These are phyloP conservation scores for Silene uniflora DNA, from an alignment of 148 eudicot genomes.

Conservation along the genomic window DNA sequence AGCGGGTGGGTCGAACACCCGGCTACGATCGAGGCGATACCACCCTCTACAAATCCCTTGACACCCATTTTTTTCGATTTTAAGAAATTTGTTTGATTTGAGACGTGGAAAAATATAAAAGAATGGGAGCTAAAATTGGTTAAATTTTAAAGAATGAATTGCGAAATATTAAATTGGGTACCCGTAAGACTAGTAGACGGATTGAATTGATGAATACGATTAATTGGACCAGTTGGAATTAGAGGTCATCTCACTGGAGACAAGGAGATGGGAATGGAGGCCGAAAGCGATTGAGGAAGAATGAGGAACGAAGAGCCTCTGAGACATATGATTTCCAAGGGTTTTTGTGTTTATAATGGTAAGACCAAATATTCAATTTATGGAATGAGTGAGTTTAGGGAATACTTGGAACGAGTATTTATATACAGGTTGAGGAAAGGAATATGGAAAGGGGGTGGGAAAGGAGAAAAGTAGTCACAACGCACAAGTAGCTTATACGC, in stretches of 20 bases:
- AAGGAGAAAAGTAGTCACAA: background rate
- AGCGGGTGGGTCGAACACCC: slow-evolving; percentile 67
- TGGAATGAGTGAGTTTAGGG: background rate
- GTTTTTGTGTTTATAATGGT: background rate
- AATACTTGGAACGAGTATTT: background rate
- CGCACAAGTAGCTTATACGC: slow-evolving; percentile 12
- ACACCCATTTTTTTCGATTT: slow-evolving; percentile 38
- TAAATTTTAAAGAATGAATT: no score
- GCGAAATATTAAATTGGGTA: no score
- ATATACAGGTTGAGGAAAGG: slow-evolving; percentile 18
- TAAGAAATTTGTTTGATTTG: background rate
- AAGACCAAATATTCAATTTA: background rate
- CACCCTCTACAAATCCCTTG: slow-evolving; percentile 70
- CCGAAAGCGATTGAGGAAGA: slow-evolving; percentile 56
- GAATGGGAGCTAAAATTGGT: background rate
- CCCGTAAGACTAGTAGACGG: no score
- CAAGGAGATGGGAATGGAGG: slow-evolving; percentile 68
- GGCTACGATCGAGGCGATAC: slow-evolving; percentile 63
- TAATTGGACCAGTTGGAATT: slow-evolving; percentile 45
- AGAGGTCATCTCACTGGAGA: slow-evolving; percentile 65
- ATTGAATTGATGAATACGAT: background rate
- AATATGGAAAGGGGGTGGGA: slow-evolving; percentile 6
- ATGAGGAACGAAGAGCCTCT: slow-evolving; percentile 63
- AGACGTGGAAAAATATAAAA: background rate
- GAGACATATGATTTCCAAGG: slow-evolving; percentile 52